Conservation (phyloP, 2,329 filamentous ascomycete species). For the Pseudopyricularia javanii region DNA sequence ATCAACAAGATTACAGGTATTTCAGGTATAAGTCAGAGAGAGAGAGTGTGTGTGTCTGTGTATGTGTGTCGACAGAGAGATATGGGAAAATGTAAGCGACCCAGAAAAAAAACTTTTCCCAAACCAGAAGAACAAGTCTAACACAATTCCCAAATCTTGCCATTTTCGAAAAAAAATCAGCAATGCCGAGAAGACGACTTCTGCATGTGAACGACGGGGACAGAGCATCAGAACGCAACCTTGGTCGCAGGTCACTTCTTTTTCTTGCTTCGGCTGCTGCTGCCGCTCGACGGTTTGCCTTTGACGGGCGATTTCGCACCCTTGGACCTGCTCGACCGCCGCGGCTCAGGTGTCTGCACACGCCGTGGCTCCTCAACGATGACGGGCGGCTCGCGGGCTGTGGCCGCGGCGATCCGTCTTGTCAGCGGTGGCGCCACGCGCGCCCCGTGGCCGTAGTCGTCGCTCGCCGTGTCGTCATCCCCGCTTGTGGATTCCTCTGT, state of each 20-base stretch:
- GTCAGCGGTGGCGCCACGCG: conserved; percentile 13
- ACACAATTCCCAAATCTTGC: not conserved
- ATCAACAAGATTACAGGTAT: not conserved
- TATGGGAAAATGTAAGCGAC: not conserved
- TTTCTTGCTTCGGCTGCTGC: conserved; percentile 8
- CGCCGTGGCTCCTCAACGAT: conserved; percentile 23
- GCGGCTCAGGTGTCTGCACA: not conserved
- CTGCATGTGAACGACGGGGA: not conserved
- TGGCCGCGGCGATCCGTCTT: conserved; percentile 3
- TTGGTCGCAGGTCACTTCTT: conserved; percentile 15
- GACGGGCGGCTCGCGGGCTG: conserved; percentile 19
- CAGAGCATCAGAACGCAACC: not conserved
- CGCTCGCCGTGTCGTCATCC: conserved; percentile 20
- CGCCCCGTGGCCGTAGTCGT: conserved; percentile 21
- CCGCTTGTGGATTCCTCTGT: conserved; percentile 14
- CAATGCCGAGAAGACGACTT: not conserved
- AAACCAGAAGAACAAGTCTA: not conserved
- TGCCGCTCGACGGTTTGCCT: conserved; percentile 23
- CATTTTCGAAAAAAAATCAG: not conserved
- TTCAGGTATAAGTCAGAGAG: not conserved
- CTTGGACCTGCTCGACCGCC: conserved; percentile 11
- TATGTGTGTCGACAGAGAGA: too few species aligned
- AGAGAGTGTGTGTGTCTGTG: not conserved
- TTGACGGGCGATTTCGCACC: conserved; percentile 11
- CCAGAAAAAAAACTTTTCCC: not conserved